Conservation (phyloP, 768 basidiomycete species). For the Trametes maxima region DNA sequence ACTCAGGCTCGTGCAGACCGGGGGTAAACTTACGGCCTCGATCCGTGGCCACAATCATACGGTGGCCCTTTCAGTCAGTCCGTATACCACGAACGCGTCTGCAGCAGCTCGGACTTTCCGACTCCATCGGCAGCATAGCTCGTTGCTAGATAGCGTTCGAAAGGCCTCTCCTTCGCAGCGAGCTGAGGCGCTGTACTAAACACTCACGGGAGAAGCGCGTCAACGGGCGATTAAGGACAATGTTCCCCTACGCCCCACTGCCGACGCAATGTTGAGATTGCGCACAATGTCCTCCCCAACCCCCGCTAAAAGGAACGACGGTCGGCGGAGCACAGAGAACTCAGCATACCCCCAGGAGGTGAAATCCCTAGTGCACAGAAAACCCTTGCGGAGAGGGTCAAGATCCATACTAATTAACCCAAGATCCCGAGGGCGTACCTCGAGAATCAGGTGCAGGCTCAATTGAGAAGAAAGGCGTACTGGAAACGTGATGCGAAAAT, state of each 20-base stretch:
- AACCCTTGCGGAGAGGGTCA: background rate
- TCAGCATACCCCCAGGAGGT: too few relatives aligned
- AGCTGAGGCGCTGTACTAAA: too few relatives aligned
- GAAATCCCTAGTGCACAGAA: background rate
- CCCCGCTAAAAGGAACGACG: background rate
- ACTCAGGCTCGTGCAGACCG: too few relatives aligned
- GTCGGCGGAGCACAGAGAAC: background rate
- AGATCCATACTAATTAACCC: background rate
- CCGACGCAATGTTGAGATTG: too few relatives aligned
- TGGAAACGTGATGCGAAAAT: slow-evolving; percentile 1
- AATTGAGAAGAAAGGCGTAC: slow-evolving; percentile 3
- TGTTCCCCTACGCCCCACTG: too few relatives aligned
- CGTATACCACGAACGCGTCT: background rate
- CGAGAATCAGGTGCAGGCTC: background rate
- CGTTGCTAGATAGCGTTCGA: background rate
- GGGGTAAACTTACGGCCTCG: background rate
- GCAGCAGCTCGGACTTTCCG: background rate
- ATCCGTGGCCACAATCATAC: background rate
- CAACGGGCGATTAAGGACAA: too few relatives aligned
- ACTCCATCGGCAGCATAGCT: background rate
- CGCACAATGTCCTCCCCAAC: too few relatives aligned
- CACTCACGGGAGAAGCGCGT: too few relatives aligned
- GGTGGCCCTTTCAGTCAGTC: background rate
- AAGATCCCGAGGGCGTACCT: background rate
- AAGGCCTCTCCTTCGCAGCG: too few relatives aligned